Conservation (phyloP, 2,329 filamentous ascomycete genomes). For the Scedosporium apiospermum region DNA sequence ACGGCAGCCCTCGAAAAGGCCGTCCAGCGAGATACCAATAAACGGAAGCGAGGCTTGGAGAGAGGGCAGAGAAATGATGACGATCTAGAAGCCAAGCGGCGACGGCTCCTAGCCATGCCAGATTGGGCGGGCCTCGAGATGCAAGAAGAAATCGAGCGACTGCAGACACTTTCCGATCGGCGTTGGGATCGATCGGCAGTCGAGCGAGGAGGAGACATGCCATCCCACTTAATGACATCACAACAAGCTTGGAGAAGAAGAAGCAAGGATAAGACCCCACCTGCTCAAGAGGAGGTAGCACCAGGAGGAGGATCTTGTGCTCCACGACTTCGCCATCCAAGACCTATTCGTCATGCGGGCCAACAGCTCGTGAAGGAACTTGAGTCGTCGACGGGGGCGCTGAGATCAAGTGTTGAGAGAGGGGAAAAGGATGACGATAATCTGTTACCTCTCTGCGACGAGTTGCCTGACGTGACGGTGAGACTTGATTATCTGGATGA, state of each 20-base stretch:
- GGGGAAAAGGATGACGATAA: not conserved
- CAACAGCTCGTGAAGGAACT: not conserved
- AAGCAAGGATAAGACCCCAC: not conserved
- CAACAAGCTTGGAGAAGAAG: too few relatives aligned
- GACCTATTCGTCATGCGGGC: not conserved
- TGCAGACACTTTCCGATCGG: not conserved
- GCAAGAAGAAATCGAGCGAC: not conserved
- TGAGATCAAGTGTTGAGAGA: not conserved
- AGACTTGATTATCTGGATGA: not conserved
- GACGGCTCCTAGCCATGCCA: not conserved
- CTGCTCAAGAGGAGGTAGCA: not conserved
- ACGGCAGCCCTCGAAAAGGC: not conserved
- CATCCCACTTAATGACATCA: not conserved
- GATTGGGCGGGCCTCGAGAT: constrained; percentile 3
- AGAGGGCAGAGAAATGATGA: not conserved
- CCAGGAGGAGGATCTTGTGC: not conserved
- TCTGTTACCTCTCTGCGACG: constrained; percentile 1
- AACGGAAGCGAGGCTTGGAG: not conserved
- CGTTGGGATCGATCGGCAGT: not conserved
- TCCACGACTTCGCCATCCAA: not conserved
- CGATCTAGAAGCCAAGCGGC: not conserved
- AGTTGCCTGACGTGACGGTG: not conserved
- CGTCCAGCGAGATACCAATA: not conserved
- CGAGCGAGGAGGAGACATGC: not conserved
- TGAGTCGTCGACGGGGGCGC: not conserved